phyloP scores from a whole-genome alignment of 2,329 filamentous ascomycete species.

The Byssoonygena ceratinophila region DNA sequence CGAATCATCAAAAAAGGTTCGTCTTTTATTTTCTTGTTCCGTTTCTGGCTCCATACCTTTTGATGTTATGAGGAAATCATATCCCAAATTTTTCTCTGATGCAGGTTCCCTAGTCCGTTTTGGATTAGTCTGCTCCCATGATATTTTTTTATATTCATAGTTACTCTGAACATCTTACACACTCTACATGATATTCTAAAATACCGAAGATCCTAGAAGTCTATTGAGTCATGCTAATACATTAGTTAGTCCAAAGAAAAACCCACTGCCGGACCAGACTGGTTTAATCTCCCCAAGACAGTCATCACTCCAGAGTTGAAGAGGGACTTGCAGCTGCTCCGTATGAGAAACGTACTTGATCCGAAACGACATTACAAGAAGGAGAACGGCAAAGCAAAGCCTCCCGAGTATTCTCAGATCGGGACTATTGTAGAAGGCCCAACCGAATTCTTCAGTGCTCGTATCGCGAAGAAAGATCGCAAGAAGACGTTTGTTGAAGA shows the following conservation, averaged over 20 bases:
- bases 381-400: conserved; percentile 55
- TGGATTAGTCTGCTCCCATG: conserved; percentile 66
- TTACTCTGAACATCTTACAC: conserved; percentile 53
- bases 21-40: conserved; percentile 15
- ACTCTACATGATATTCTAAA: conserved; percentile 20
- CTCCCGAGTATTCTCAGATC: conserved; percentile 77
- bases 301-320: conserved; percentile 75
- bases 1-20: conserved; percentile 41
- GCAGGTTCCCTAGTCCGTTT: conserved; percentile 63
- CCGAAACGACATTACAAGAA: conserved; percentile 89
- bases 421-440: conserved; percentile 81
- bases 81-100: conserved; percentile 60
- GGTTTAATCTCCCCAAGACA: conserved; percentile 82
- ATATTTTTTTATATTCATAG: conserved; percentile 56
- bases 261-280: conserved; percentile 63
- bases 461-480: conserved; percentile 75
- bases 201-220: conserved; percentile 3
- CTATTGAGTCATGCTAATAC: conserved; percentile 15
- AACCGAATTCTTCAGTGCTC: conserved; percentile 72
- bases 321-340: conserved; percentile 76
- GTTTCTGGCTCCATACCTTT: not conserved
- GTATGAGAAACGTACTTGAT: conserved; percentile 81
- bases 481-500: conserved; percentile 82
- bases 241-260: conserved; percentile 36
- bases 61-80: conserved; percentile 62